phyloP scores from a whole-genome alignment of 257 asterid genomes.

The Ilex aquifolium region DNA sequence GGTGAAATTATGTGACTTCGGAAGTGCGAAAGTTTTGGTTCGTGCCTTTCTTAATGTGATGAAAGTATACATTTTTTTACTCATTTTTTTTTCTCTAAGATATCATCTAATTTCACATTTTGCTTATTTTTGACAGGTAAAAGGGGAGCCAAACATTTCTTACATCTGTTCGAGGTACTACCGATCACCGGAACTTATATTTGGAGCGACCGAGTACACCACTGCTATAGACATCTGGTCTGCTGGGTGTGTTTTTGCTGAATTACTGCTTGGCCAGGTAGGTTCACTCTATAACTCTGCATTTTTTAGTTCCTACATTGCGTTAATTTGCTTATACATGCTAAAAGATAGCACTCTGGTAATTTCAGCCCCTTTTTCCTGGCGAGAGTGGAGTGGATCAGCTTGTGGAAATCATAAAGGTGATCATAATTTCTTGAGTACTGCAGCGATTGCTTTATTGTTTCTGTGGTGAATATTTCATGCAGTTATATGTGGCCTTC shows the following conservation, averaged over 20 bases:
- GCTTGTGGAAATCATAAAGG: slow-evolving; percentile 38
- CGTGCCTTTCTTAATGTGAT: slow-evolving; percentile 19
- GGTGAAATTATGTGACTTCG: slow-evolving; percentile 77
- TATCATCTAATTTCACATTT: slow-evolving; percentile 10
- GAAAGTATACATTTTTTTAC: slow-evolving; percentile 6
- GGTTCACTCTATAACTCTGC: background rate
- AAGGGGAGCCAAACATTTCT: slow-evolving; percentile 84
- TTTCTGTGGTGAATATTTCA: no score
- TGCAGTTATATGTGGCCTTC: no score
- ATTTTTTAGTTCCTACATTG: background rate
- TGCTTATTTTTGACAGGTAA: slow-evolving; percentile 45
- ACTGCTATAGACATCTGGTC: slow-evolving; percentile 81
- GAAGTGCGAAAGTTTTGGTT: slow-evolving; percentile 90
- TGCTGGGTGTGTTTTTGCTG: slow-evolving; percentile 82
- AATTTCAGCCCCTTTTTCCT: slow-evolving; percentile 33
- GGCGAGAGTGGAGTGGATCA: slow-evolving; percentile 38
- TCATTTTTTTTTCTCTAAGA: slow-evolving; percentile 1
- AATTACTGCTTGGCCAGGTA: slow-evolving; percentile 82
- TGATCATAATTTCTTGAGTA: background rate
- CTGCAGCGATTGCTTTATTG: no score
- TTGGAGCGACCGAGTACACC: slow-evolving; percentile 86
- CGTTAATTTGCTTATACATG: background rate
- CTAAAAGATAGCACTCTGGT: background rate
- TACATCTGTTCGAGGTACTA: slow-evolving; percentile 87
- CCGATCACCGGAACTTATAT: slow-evolving; percentile 79